Base-by-base conservation (phyloP, 75 land plant genomes). In the Adiantum capillusveneris region DNA sequence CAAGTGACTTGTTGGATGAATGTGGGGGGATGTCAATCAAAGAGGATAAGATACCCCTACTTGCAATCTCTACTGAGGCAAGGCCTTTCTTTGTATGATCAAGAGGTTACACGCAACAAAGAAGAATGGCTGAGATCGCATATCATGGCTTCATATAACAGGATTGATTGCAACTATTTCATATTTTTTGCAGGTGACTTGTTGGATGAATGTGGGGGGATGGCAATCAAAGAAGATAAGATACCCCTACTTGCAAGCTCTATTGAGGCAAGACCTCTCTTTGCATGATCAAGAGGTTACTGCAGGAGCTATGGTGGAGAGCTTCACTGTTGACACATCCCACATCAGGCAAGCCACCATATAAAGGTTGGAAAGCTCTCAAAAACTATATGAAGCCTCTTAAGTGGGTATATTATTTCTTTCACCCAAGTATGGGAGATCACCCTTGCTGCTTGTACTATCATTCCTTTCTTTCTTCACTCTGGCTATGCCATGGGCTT, bases 291-390 rank as follows among this genome's bases (percentile, higher is more conserved):
- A 34, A 34, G 37, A 34, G 9, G 37, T 34, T 34, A 34, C 37
- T 34, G 37, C 37, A 34, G 37, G 37, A 5, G 37, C 3, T 34
- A 9, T 9, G 37, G 9, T 34, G 37, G 37, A 34, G 9, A 34
- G 37, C 37, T 5, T 34, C 3, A 34, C 9, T 9, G 37, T 62
- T 0, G 77, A 68, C 44, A 64, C 77, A 20, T 19, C 68, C 16
- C 67, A 68, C 1, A 52, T 75, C n/a, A 72, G 68, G 60, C 72
- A 63, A 39, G 77, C 77, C 56, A 59, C 64, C 2, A 72, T 66
- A 17, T 72, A 75, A 31, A 75, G 86, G 77, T 81, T 29, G 85
- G 78, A 24, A 77, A 76, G 71, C 74, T 84, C 31, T 31, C 66
- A 24, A 85, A 81, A 51, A 56, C 70, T 3, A 25, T 77, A 1